These are phyloP conservation scores for Choiromyces venosus DNA, from an alignment of 495 filamentous ascomycete genomes.

Conservation along the genomic window DNA sequence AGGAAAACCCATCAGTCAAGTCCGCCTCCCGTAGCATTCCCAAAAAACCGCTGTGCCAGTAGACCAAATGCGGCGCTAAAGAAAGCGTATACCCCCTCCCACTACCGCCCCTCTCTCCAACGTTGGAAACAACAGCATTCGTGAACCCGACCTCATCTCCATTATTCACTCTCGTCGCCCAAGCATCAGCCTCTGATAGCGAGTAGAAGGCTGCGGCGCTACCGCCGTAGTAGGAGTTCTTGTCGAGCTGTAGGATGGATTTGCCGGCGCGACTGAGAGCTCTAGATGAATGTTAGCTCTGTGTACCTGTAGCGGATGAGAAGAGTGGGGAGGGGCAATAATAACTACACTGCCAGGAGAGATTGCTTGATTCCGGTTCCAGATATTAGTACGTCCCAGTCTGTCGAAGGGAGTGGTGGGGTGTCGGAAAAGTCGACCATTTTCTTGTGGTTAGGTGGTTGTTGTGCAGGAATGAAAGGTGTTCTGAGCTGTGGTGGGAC, in stretches of 20 bases:
- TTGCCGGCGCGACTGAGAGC: conserved; percentile 87
- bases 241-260: conserved; percentile 84
- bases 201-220: conserved; percentile 74
- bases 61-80: conserved; percentile 79
- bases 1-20: conserved; percentile 82
- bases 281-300: conserved; percentile 54
- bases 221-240: conserved; percentile 81
- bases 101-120: background rate
- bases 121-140: conserved; percentile 1
- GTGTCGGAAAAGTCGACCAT: conserved; percentile 40
- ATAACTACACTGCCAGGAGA: conserved; percentile 79
- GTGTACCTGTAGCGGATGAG: conserved; percentile 33
- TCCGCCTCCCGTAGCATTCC: conserved; percentile 76
- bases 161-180: conserved; percentile 54
- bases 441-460: background rate
- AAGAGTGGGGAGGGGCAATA: conserved; percentile 31
- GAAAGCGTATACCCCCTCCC: conserved; percentile 63
- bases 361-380: conserved; percentile 89
- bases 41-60: conserved; percentile 71
- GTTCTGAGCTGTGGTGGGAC: background rate
- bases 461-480: background rate
- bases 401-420: conserved; percentile 32
- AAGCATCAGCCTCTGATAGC: conserved; percentile 71
- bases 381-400: conserved; percentile 84
- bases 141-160: conserved; percentile 42